Conservation (phyloP, 306 rosid genomes). For the Mucuna pruriens region DNA sequence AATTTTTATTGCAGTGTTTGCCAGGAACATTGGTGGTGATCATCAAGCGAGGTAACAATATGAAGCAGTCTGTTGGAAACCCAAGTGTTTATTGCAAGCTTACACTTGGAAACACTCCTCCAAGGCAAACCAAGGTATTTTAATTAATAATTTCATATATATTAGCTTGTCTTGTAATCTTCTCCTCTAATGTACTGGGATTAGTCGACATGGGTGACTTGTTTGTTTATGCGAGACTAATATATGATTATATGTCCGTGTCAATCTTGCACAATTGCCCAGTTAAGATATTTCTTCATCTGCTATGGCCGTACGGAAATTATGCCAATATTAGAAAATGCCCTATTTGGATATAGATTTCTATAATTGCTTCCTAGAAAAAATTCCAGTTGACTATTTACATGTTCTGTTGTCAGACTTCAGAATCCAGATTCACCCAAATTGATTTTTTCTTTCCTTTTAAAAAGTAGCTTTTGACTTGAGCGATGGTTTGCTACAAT, state of each 20-base stretch:
- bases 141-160: not conserved
- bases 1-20: conserved; percentile 93
- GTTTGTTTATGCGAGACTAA: conserved; percentile 5
- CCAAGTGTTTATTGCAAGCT: conserved; percentile 94
- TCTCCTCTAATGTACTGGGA: conserved; percentile 21
- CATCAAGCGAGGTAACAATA: conserved; percentile 91
- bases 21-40: conserved; percentile 93
- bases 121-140: conserved; percentile 90
- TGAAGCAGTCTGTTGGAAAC: conserved; percentile 99
- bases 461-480: conserved; percentile 2
- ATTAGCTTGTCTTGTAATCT: conserved; percentile 30
- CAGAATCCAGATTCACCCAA: conserved; percentile 24
- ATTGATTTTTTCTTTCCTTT: not conserved
- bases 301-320: not conserved
- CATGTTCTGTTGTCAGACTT: not conserved
- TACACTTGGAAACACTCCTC: conserved; percentile 92
- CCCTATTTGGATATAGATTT: not conserved
- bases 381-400: not conserved
- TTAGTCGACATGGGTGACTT: not conserved
- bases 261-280: conserved; percentile 20
- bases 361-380: not conserved
- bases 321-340: not conserved
- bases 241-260: not conserved
- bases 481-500: conserved; percentile 1
- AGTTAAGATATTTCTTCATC: conserved; percentile 6